Evolutionary conservation across 1,139 yeast genomes (phyloP).

Genomic region (Saccharomyces hybrid): DNA sequence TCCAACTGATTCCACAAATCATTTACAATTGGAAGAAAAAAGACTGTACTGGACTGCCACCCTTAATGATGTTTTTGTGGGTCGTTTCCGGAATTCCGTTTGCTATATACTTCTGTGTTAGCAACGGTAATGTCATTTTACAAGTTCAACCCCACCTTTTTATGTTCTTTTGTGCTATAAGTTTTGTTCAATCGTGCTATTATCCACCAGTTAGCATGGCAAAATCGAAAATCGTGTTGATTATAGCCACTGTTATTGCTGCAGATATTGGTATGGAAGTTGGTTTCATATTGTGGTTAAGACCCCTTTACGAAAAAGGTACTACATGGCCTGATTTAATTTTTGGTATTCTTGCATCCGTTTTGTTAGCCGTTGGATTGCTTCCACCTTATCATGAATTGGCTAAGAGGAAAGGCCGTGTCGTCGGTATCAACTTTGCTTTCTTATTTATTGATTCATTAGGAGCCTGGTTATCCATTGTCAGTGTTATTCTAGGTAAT

Average conservation of each 20-base stretch:
- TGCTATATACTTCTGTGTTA: constrained; percentile 69
- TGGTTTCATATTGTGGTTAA: constrained; percentile 65
- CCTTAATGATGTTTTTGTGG: constrained; percentile 79
- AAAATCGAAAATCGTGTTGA: constrained; percentile 34
- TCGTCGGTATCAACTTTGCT: constrained; percentile 80
- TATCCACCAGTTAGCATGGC: constrained; percentile 62
- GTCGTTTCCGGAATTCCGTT: constrained; percentile 77
- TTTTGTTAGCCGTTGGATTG: constrained; percentile 67
- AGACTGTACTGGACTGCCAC: constrained; percentile 79
- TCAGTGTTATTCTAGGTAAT: constrained; percentile 54
- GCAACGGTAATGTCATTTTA: constrained; percentile 64
- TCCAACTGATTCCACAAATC: constrained; percentile 82
- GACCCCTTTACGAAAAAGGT: constrained; percentile 48
- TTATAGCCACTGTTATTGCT: constrained; percentile 37
- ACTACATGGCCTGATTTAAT: constrained; percentile 68
- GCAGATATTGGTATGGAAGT: constrained; percentile 55
- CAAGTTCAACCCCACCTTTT: constrained; percentile 84
- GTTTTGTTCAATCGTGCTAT: constrained; percentile 68
- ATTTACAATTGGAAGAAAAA: constrained; percentile 63
- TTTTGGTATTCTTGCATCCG: constrained; percentile 72
- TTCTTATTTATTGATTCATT: constrained; percentile 67
- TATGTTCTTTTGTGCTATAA: constrained; percentile 57
- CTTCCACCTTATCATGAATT: constrained; percentile 86
- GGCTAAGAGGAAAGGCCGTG: constrained; percentile 70
- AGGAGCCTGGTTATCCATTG: constrained; percentile 74